phyloP scores from a whole-genome alignment of 106 monocot species.

The Chionographis japonica region DNA sequence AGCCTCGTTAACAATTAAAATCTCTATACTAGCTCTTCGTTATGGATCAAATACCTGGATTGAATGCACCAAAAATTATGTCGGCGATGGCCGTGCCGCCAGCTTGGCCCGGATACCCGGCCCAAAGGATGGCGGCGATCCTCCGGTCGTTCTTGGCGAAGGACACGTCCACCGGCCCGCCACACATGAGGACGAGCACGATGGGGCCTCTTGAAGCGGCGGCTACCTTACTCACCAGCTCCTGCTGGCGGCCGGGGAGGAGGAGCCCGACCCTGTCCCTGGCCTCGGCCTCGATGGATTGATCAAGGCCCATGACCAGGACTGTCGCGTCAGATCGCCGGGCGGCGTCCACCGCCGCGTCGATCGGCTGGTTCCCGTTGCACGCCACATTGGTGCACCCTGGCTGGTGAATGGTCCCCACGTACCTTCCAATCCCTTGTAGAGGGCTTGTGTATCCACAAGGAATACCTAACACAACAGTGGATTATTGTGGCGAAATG shows the following conservation, averaged over 20 bases:
- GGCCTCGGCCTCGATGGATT: slow-evolving; percentile 58
- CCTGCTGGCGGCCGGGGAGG: slow-evolving; percentile 67
- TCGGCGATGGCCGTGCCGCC: slow-evolving; percentile 76
- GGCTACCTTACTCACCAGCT: slow-evolving; percentile 63
- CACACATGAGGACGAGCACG: slow-evolving; percentile 59
- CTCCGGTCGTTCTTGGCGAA: slow-evolving; percentile 58
- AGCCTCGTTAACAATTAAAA: not conserved
- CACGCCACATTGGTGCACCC: slow-evolving; percentile 66
- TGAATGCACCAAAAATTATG: slow-evolving; percentile 62
- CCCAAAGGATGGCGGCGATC: slow-evolving; percentile 75
- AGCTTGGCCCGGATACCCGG: slow-evolving; percentile 83
- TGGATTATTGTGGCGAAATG: not conserved
- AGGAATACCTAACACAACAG: slow-evolving; percentile 24
- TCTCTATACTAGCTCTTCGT: too few species aligned
- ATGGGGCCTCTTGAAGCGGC: slow-evolving; percentile 38
- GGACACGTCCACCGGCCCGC: slow-evolving; percentile 67
- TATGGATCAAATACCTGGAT: slow-evolving; percentile 39
- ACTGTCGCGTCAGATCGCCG: slow-evolving; percentile 46
- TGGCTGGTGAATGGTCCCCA: slow-evolving; percentile 22
- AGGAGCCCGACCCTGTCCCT: slow-evolving; percentile 43
- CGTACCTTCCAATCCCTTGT: slow-evolving; percentile 41
- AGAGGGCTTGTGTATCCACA: slow-evolving; percentile 58
- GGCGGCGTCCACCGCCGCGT: slow-evolving; percentile 37
- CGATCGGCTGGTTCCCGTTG: slow-evolving; percentile 34
- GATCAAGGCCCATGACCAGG: slow-evolving; percentile 64